A percentile compares a stretch with the other conserved stretches of the same genome.
Evolutionary conservation across 2,329 filamentous ascomycete species (phyloP).

Genomic region (Neoarthrinium moseri): DNA sequence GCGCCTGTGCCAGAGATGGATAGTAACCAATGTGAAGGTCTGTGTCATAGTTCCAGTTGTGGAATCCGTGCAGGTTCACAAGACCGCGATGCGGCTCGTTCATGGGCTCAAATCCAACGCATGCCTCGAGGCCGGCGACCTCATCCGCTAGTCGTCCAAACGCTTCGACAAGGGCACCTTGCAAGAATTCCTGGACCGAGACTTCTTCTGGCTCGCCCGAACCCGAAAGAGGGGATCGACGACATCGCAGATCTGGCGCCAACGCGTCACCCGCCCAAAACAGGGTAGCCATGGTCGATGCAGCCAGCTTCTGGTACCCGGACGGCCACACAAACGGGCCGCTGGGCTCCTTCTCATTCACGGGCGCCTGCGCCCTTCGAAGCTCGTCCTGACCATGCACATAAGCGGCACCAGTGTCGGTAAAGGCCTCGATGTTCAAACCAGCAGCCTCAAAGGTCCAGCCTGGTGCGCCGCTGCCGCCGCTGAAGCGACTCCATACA

Average conservation of each 20-base stretch:
- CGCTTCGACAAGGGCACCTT: constrained; percentile 31
- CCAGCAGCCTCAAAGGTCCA: constrained; percentile 41
- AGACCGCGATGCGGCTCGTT: constrained; percentile 42
- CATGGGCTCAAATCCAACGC: constrained; percentile 39
- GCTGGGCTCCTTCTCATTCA: constrained; percentile 30
- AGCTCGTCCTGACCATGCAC: constrained; percentile 34
- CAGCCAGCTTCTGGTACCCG: constrained; percentile 35
- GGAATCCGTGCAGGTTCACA: constrained; percentile 36
- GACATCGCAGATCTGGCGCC: constrained; percentile 20
- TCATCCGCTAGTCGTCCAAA: constrained; percentile 34
- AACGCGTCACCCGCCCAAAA: constrained; percentile 26
- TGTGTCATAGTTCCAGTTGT: constrained; percentile 40
- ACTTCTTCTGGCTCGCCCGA: constrained; percentile 8
- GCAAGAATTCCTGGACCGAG: constrained; percentile 28
- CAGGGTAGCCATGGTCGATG: constrained; percentile 27
- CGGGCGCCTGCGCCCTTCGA: constrained; percentile 19
- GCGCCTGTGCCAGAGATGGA: constrained; percentile 34
- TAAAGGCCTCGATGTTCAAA: constrained; percentile 35
- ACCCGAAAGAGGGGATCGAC: constrained; percentile 2
- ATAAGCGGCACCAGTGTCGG: constrained; percentile 27
- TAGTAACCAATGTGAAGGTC: constrained; percentile 40
- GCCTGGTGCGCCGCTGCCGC: constrained; percentile 38
- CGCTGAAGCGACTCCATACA: constrained; percentile 41
- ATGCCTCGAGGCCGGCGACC: constrained; percentile 30
- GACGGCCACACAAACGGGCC: constrained; percentile 37